Conservation (phyloP, 371 early-diverging fungal genomes). For the Apophysomyces sp. region DNA sequence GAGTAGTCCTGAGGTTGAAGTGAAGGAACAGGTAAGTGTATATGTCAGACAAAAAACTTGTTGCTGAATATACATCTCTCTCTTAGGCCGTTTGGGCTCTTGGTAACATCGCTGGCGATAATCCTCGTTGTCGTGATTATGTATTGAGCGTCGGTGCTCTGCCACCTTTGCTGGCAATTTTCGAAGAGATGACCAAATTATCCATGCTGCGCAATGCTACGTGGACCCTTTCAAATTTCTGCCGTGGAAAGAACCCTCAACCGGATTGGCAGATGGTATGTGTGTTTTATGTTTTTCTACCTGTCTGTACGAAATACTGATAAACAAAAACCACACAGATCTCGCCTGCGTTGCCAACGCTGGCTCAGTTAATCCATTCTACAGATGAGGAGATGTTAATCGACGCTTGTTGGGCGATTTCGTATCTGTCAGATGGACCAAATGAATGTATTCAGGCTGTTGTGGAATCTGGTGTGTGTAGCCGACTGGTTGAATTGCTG, state of each 20-base stretch:
- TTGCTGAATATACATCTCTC: not conserved
- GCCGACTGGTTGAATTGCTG: conserved; percentile 90
- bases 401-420: conserved; percentile 99
- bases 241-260: conserved; percentile 97
- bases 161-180: conserved; percentile 79
- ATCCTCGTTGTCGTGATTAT: conserved; percentile 91
- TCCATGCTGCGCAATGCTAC: conserved; percentile 98
- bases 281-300: too few relatives aligned
- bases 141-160: conserved; percentile 89
- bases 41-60: conserved; percentile 4
- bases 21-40: conserved; percentile 92
- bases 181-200: conserved; percentile 82
- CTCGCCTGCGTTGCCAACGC: conserved; percentile 80
- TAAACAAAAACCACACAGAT: too few relatives aligned
- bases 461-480: conserved; percentile 88
- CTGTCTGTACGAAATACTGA: too few relatives aligned
- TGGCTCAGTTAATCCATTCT: conserved; percentile 85
- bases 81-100: conserved; percentile 97
- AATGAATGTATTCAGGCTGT: conserved; percentile 97
- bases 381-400: conserved; percentile 94
- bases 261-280: conserved; percentile 87
- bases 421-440: conserved; percentile 96
- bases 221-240: conserved; percentile 99
- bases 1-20: conserved; percentile 79
- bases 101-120: conserved; percentile 99